Conservation (phyloP, 2,329 filamentous ascomycete species). For the Pleurostoma richardsiae region DNA sequence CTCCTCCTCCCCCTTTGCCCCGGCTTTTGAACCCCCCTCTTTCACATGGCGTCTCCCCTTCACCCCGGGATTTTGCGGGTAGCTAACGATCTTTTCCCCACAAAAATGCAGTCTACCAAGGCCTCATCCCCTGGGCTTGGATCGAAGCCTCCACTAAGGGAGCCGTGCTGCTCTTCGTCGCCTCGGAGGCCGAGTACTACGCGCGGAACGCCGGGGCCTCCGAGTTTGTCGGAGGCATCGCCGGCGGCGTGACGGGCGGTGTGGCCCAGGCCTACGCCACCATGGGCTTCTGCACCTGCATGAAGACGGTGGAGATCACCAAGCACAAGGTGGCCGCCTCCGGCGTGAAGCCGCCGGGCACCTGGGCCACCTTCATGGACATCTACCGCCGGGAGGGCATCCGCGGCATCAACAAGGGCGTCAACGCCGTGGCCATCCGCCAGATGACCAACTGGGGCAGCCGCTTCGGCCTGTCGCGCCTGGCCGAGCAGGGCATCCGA, state of each 20-base stretch:
- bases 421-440: conserved; percentile 96
- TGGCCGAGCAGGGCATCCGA: conserved; percentile 87
- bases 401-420: conserved; percentile 93
- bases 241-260: conserved; percentile 88
- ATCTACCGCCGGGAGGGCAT: conserved; percentile 96
- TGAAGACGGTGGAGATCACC: conserved; percentile 99
- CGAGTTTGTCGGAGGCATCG: conserved; percentile 84
- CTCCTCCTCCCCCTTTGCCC: conserved; percentile 15
- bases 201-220: conserved; percentile 77
- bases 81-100: conserved; percentile 15
- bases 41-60: neutral
- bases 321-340: conserved; percentile 88
- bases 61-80: neutral
- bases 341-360: conserved; percentile 82
- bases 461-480: conserved; percentile 86
- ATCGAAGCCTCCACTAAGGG: conserved; percentile 99
- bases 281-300: conserved; percentile 99
- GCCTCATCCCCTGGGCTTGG: conserved; percentile 99
- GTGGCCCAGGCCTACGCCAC: conserved; percentile 97
- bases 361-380: conserved; percentile 91
- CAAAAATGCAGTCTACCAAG: conserved; percentile 79
- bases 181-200: conserved; percentile 95
- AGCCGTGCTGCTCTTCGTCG: conserved; percentile 97
- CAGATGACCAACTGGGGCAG: conserved; percentile 99
- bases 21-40: neutral